Conservation (phyloP, 179 eudicot species). For the Silene vulgaris region DNA sequence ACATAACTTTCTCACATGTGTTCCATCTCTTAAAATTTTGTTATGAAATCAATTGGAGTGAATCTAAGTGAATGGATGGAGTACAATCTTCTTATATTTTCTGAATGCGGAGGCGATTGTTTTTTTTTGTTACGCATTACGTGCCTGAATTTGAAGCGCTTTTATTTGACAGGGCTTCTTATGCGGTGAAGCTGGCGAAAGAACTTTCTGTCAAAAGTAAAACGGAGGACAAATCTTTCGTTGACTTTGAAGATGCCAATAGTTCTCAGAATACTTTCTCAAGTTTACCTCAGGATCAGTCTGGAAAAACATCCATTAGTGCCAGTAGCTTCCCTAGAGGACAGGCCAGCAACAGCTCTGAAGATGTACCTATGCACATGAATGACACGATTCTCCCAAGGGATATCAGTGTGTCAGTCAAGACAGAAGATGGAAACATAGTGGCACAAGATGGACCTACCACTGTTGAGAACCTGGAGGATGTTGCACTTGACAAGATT, state of each 20-base stretch:
- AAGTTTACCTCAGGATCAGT: slow-evolving; percentile 85
- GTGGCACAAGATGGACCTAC: slow-evolving; percentile 34
- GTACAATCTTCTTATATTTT: slow-evolving; percentile 10
- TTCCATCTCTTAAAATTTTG: neutral
- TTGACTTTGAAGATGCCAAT: slow-evolving; percentile 70
- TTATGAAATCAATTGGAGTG: neutral
- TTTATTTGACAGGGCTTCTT: slow-evolving; percentile 67
- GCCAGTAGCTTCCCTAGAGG: slow-evolving; percentile 77
- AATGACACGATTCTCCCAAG: slow-evolving; percentile 33
- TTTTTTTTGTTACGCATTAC: neutral
- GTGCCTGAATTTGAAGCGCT: slow-evolving; percentile 8
- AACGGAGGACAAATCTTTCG: slow-evolving; percentile 68
- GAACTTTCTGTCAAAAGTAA: slow-evolving; percentile 54
- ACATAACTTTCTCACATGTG: neutral
- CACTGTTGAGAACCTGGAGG: slow-evolving; percentile 34
- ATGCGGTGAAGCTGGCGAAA: slow-evolving; percentile 84
- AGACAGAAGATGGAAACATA: slow-evolving; percentile 29
- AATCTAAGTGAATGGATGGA: neutral
- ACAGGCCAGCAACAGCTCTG: slow-evolving; percentile 83
- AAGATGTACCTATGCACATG: slow-evolving; percentile 48
- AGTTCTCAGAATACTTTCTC: slow-evolving; percentile 90
- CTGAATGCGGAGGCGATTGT: neutral
- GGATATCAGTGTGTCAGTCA: slow-evolving; percentile 24
- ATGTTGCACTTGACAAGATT: slow-evolving; percentile 40
- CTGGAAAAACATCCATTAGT: slow-evolving; percentile 82